Evolutionary conservation across 2,329 filamentous ascomycete genomes (phyloP).

Genomic region (Eutypella sp.): DNA sequence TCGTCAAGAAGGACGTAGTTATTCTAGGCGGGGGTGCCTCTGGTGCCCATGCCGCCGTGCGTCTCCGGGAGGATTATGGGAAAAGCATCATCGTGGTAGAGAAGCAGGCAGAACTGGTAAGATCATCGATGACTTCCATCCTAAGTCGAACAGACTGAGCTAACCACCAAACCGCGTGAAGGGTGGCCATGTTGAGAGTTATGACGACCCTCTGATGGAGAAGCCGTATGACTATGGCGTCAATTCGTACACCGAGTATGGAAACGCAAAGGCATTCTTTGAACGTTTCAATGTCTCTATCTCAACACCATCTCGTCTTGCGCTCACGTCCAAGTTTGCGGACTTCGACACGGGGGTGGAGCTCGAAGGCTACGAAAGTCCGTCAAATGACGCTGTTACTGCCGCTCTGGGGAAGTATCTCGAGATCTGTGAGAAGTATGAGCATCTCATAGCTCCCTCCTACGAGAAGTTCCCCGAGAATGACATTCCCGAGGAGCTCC

Average conservation of each 20-base stretch:
- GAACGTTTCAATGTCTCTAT: constrained; percentile 34
- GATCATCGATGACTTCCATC: constrained; percentile 1
- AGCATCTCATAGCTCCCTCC: constrained; percentile 28
- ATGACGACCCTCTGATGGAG: not conserved
- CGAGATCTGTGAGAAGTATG: constrained; percentile 24
- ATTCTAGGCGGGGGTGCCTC: constrained; percentile 33
- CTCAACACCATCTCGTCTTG: constrained; percentile 15
- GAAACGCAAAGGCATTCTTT: constrained; percentile 39
- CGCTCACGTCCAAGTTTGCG: constrained; percentile 27
- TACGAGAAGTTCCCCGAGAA: constrained; percentile 37
- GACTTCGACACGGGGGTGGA: constrained; percentile 33
- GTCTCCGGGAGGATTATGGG: constrained; percentile 30
- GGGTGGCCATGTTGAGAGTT: not conserved
- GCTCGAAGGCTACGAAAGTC: constrained; percentile 3
- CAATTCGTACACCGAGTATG: constrained; percentile 32
- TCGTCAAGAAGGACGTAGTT: constrained; percentile 27
- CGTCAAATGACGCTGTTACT: not conserved
- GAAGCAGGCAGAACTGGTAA: constrained; percentile 27
- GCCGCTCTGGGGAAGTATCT: constrained; percentile 24
- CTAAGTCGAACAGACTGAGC: not conserved
- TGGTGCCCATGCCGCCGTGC: constrained; percentile 32
- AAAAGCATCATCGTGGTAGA: constrained; percentile 32
- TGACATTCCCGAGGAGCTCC: constrained; percentile 40
- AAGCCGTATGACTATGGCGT: constrained; percentile 29
- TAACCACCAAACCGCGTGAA: not conserved